Conservation (phyloP, 306 rosid species). For the Phaseolus lunatus region DNA sequence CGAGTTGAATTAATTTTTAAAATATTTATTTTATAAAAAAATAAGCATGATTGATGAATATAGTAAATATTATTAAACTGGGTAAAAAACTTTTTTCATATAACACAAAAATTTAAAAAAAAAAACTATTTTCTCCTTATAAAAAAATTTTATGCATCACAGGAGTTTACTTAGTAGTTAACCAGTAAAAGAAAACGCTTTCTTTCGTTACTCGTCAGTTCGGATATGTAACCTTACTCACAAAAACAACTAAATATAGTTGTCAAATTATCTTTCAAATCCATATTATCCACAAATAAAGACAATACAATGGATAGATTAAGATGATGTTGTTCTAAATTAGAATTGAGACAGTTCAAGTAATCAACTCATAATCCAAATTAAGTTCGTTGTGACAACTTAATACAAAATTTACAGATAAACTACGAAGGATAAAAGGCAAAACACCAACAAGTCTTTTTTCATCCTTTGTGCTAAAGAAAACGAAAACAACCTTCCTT, state of each 20-base stretch:
- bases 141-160: too few species aligned
- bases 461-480: background rate
- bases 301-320: background rate
- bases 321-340: constrained; percentile 8
- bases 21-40: too few species aligned
- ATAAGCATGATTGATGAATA: too few species aligned
- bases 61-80: too few species aligned
- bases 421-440: background rate
- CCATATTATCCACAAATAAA: background rate
- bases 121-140: too few species aligned
- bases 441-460: background rate
- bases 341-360: constrained; percentile 22
- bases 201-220: background rate
- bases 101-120: too few species aligned
- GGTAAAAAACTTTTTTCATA: too few species aligned
- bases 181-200: background rate
- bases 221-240: background rate
- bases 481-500: background rate
- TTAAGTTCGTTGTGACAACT: constrained; percentile 5
- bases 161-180: background rate
- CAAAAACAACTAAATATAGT: background rate
- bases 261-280: background rate
- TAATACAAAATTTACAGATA: background rate
- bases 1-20: too few species aligned
- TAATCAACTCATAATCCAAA: constrained; percentile 15